Evolutionary conservation across 208 protist species (phyloP), one percentile per base, ranked within the genome.

Genomic region (Wallacemonas sp.): DNA sequence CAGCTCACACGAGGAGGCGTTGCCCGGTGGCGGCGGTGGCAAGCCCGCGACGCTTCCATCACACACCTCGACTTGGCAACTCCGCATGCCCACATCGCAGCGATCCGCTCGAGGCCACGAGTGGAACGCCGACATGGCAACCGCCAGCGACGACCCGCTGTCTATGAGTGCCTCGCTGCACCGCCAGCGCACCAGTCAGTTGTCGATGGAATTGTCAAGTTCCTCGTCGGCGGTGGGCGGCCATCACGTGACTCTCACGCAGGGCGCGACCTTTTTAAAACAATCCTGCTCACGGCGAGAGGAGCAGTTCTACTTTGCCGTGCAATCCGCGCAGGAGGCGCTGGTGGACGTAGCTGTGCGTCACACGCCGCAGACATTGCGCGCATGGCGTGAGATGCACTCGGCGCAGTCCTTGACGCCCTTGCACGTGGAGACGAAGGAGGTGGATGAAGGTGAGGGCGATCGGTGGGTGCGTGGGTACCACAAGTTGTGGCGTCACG

Each of bases 291-390:
- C 80, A 0, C 67, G 73, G 0, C 75, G 89, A 6, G 86, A 95
- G 64, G 86, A 95, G 62, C 69, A 65, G 12, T 95, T 95, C 59
- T 95, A 95, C 66, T 71, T 82, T 56, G 81, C 75, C 54, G 68
- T 95, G 2, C 72, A 56, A 17, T 75, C 74, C 17, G 84, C 84
- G 28, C 89, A 95, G 51, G 68, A 84, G 21, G 66, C 63, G 26
- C 62, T 88, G 17, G 70, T 84, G 45, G 69, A 66, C 6, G 51
- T 68, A 4, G 79, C 75, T 2, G 70, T 86, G 42, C 68, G 76
- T 12, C 66, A 72, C 63, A 70, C 69, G n/a, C 64, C 59, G 9
- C 65, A 69, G 45, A 69, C 60, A 1, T 51, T 79, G 3, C 46
- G 46, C 22, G 46, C 46, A 41, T 41, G 36, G 36, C n/a, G n/a